Evolutionary conservation across 2,329 filamentous ascomycete species (phyloP).

Genomic region (Phialemoniopsis sp.): DNA sequence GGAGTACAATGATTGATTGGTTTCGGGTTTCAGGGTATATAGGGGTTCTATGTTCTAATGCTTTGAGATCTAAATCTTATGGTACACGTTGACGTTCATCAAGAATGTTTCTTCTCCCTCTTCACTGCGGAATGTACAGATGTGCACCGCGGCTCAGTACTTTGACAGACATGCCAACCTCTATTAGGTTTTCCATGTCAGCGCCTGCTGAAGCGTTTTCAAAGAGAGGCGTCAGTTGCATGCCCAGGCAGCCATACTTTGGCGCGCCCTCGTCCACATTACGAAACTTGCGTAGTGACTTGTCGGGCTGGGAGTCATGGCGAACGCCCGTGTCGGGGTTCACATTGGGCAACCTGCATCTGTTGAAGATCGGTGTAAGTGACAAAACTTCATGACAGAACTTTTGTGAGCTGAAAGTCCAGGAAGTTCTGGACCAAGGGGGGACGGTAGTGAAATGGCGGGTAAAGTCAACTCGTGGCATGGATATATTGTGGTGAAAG

Average conservation of each 20-base stretch:
- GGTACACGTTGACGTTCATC: not conserved
- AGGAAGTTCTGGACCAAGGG: no score
- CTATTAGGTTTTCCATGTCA: conserved; percentile 37
- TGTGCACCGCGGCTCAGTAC: conserved; percentile 44
- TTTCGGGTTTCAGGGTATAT: no score
- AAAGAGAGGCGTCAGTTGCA: conserved; percentile 60
- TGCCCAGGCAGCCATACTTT: conserved; percentile 54
- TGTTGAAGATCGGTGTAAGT: no score
- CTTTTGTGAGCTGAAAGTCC: no score
- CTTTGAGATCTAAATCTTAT: conserved; percentile 1
- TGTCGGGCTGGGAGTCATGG: conserved; percentile 52
- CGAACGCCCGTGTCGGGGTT: conserved; percentile 56
- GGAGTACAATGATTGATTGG: not conserved
- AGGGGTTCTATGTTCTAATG: conserved; percentile 2
- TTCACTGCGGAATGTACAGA: conserved; percentile 29
- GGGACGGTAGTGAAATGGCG: no score
- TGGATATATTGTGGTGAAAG: no score
- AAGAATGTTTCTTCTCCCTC: conserved; percentile 1
- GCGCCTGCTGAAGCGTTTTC: conserved; percentile 15
- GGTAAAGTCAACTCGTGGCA: no score
- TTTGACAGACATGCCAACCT: conserved; percentile 52
- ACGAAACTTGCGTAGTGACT: conserved; percentile 52
- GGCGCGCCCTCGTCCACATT: conserved; percentile 58
- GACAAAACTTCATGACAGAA: no score
- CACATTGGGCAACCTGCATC: conserved; percentile 69